Conservation (phyloP, 208 protist species). For the Herpetomonas samuelpessoai region DNA sequence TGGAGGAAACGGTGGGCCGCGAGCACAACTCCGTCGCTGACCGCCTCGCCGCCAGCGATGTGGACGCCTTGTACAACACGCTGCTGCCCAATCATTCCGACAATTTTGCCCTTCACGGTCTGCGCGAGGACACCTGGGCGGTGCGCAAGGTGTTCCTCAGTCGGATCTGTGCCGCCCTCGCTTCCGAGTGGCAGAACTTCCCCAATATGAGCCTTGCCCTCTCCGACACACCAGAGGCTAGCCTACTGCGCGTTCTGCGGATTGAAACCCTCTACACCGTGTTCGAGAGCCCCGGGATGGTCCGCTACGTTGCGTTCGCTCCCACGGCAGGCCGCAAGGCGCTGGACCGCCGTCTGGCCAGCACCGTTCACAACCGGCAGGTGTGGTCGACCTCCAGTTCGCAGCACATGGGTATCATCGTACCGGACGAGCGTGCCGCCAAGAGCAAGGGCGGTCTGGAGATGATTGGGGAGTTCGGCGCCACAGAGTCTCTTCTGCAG, state of each 20-base stretch:
- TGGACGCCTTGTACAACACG: slow-evolving; percentile 21
- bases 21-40: slow-evolving; percentile 9
- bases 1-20: slow-evolving; percentile 15
- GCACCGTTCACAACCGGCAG: slow-evolving; percentile 18
- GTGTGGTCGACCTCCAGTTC: slow-evolving; percentile 19
- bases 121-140: slow-evolving; percentile 13
- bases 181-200: slow-evolving; percentile 21
- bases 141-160: slow-evolving; percentile 29
- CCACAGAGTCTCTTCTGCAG: slow-evolving; percentile 14
- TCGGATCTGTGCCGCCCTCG: slow-evolving; percentile 18
- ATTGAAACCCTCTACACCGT: slow-evolving; percentile 22
- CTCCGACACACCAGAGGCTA: slow-evolving; percentile 25
- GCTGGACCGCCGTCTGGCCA: slow-evolving; percentile 21
- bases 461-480: slow-evolving; percentile 12
- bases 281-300: slow-evolving; percentile 20
- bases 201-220: slow-evolving; percentile 34
- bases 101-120: slow-evolving; percentile 13
- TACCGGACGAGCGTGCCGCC: slow-evolving; percentile 11
- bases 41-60: slow-evolving; percentile 11
- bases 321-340: slow-evolving; percentile 11
- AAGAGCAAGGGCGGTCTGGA: background rate
- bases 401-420: slow-evolving; percentile 19
- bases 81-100: slow-evolving; percentile 22
- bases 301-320: slow-evolving; percentile 33
- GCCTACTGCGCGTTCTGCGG: slow-evolving; percentile 22